Evolutionary conservation across 768 basidiomycete species (phyloP), one percentile per base, ranked within the genome.

Genomic region (Sporobolomyces pararoseus): DNA sequence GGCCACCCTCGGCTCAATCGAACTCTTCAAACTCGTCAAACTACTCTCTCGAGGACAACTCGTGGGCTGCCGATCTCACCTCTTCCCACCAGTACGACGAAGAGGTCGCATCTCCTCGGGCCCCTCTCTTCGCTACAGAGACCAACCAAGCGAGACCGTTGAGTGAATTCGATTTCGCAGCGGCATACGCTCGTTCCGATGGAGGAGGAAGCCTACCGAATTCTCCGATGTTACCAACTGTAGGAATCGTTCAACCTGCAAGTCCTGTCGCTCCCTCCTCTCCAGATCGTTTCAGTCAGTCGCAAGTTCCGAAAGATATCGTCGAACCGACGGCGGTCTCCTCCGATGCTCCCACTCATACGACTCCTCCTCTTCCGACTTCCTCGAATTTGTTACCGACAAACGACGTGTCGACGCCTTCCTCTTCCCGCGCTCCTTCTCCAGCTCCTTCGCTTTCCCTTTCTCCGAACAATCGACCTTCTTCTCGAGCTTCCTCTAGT

Each of bases 151-250:
- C 58, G 42, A 49, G 68, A 25, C 68, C 69, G 12, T 3, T 65
- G n/a, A 70, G 69, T 59, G 69, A 70, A 31, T 70, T 70, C 23
- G 69, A 70, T 51, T 54, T 65, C 32, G 53, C 39, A 1, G 69
- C 59, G 4, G 64, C 64, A n/a, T 70, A 70, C 47, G 64, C 47
- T 25, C 39, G 65, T 34, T 37, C 54, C 21, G 57, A 55, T 16
- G 17, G n/a, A 6, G 58, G 39, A 13, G 14, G 23, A 2, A 25
- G 58, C 9, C 47, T 58, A 13, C 51, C 50, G 10, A 53, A 25
- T 34, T 60, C 65, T 14, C 58, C 65, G 23, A 27, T 66, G 37
- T 27, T 47, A 13, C 59, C 59, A 12, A 61, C 59, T 3, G 59
- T 61, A 16, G 44, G 44, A 7, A 25, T 39, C 44, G 46, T 61